phyloP scores from a whole-genome alignment of 2,329 filamentous ascomycete genomes.

The Beauveria sp. region DNA sequence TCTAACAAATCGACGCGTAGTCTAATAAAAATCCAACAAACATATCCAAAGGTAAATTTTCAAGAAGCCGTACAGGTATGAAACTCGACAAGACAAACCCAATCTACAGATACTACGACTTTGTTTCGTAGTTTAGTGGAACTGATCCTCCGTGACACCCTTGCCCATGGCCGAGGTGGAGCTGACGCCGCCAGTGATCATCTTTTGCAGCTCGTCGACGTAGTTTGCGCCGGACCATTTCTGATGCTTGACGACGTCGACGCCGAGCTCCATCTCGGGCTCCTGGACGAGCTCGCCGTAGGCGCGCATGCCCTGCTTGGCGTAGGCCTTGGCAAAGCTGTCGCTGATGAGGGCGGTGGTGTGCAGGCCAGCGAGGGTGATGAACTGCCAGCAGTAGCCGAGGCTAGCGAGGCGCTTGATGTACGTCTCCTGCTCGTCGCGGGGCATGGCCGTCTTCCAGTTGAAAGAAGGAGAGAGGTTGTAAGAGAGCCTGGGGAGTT shows the following conservation, averaged over 20 bases:
- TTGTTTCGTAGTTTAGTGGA: conserved; percentile 42
- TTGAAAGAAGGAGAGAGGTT: conserved; percentile 99
- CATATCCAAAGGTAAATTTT: background rate
- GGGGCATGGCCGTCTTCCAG: conserved; percentile 94
- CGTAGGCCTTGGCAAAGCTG: conserved; percentile 77
- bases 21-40: background rate
- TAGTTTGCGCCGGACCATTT: conserved; percentile 97
- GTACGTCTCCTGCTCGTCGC: conserved; percentile 91
- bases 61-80: background rate
- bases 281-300: conserved; percentile 97
- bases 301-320: conserved; percentile 80
- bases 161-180: conserved; percentile 94
- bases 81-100: background rate
- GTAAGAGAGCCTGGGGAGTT: conserved; percentile 67
- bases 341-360: conserved; percentile 89
- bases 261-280: conserved; percentile 83
- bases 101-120: background rate
- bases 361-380: conserved; percentile 95
- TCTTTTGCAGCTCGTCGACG: conserved; percentile 90
- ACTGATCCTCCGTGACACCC: conserved; percentile 97
- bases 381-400: conserved; percentile 99
- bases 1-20: background rate
- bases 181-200: conserved; percentile 89
- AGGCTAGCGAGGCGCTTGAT: conserved; percentile 79
- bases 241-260: conserved; percentile 97